Conservation (phyloP, 2,329 filamentous ascomycete species). For the Arthroderma sp. region DNA sequence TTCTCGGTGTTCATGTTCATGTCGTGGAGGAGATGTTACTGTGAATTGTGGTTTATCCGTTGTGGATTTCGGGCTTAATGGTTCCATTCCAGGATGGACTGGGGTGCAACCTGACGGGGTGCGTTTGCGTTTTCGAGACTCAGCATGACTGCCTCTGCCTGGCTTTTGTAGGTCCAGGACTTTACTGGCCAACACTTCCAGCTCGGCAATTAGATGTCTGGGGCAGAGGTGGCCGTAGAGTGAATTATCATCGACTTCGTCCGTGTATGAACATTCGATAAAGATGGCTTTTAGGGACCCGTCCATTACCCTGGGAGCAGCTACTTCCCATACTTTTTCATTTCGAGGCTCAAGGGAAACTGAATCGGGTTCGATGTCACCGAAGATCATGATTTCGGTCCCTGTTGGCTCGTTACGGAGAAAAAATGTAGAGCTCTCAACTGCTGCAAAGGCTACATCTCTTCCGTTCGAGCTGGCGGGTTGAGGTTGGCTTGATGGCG, state of each 20-base stretch:
- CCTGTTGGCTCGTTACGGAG: slow-evolving; percentile 60
- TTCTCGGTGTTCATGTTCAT: background rate
- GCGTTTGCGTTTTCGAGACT: slow-evolving; percentile 31
- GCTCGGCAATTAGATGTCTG: slow-evolving; percentile 65
- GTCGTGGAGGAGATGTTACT: background rate
- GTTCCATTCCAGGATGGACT: slow-evolving; percentile 6
- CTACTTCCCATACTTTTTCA: slow-evolving; percentile 70
- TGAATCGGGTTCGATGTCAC: slow-evolving; percentile 86
- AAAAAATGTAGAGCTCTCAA: slow-evolving; percentile 84
- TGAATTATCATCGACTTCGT: slow-evolving; percentile 60
- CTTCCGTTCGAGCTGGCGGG: slow-evolving; percentile 1
- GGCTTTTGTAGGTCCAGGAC: slow-evolving; percentile 44
- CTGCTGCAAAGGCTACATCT: slow-evolving; percentile 20
- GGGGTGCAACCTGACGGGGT: slow-evolving; percentile 7
- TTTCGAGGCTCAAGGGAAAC: slow-evolving; percentile 73
- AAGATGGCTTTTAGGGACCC: slow-evolving; percentile 69
- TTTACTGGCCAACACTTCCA: slow-evolving; percentile 56
- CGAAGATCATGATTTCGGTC: slow-evolving; percentile 80
- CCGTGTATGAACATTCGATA: slow-evolving; percentile 90
- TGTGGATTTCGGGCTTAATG: slow-evolving; percentile 5
- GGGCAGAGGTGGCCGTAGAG: slow-evolving; percentile 86
- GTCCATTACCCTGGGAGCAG: slow-evolving; percentile 66
- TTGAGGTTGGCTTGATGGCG: slow-evolving; percentile 13
- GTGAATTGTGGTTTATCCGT: background rate
- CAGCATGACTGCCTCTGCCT: slow-evolving; percentile 15